These are phyloP conservation scores for Hypholoma fasciculare DNA, from an alignment of 768 basidiomycete genomes.

Conservation along the genomic window DNA sequence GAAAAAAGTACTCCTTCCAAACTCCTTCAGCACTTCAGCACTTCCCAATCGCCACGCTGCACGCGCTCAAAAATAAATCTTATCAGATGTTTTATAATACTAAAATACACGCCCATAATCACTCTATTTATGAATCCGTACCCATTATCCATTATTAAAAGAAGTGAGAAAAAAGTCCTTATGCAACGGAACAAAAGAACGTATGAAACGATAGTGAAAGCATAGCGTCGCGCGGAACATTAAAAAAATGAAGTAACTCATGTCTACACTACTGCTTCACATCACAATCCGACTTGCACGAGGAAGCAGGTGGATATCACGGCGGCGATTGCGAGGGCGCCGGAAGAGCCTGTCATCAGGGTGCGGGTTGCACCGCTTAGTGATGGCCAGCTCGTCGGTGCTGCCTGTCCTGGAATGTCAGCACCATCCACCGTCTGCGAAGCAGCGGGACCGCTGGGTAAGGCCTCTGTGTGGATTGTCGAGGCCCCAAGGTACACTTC, in stretches of 20 bases:
- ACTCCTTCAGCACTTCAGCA: too few species aligned
- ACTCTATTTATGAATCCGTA: neutral
- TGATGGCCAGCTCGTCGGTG: slow-evolving; percentile 34
- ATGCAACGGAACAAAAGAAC: neutral
- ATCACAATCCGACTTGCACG: neutral
- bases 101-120: neutral
- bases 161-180: neutral
- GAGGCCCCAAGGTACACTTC: slow-evolving; percentile 46
- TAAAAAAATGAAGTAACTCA: too few species aligned
- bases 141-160: neutral
- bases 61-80: neutral
- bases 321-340: neutral
- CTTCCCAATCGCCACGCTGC: neutral
- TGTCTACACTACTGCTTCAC: too few species aligned
- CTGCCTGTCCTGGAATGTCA: slow-evolving; percentile 33
- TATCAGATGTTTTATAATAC: neutral
- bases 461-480: slow-evolving; percentile 40
- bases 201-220: neutral
- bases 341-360: neutral
- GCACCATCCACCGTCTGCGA: slow-evolving; percentile 35
- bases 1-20: too few species aligned
- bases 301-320: neutral
- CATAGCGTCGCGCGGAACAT: too few species aligned
- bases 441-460: slow-evolving; percentile 26
- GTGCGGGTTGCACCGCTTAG: slow-evolving; percentile 16